Base-by-base conservation (phyloP, 2,329 filamentous ascomycete species). In the Fusarium oligoseptatum region DNA sequence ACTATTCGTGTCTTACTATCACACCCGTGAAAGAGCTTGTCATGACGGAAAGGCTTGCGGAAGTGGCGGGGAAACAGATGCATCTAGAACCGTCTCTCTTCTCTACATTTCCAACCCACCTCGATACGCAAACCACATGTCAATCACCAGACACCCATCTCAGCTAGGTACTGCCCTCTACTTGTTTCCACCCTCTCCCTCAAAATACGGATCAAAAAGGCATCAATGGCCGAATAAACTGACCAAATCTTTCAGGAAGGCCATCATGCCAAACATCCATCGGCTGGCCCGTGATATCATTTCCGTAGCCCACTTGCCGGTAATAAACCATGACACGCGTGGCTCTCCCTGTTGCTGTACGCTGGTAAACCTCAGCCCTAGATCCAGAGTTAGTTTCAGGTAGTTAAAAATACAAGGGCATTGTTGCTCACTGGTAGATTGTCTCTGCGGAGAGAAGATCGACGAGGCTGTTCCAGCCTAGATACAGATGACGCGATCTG, bases 211-310 rank as follows among this genome's bases (percentile, higher is more conserved):
- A 32, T 60, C 64, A 22, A 32, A 32, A 60, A 14, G 52, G 64
- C 52, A 66, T 50, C 15, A 66, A 39, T 11, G 64, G 64, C 24
- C 64, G 29, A 12, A 66, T 60, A 60, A 66, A 60, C 39, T 66
- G 64, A 10, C 7, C 56, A 15, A 66, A 66, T 41, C 55, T 60
- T 14, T 66, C 64, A 9, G 43, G 43, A 41, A 66, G 39, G 15
- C 64, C 56, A 34, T 52, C 52, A 52, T 66, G 52, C 64, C 64
- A 66, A 12, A 24, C 41, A 50, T 66, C 64, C 8, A 60, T 14
- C 5, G 10, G 41, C 34, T 66, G 56, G 32, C 43, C 56, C 0
- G 32, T 22, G 20, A 66, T 52, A n/a, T 66, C 56, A 60, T 66
- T 60, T 22, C 64, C 56, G 41, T 66, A 60, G n/a, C 55, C 41